Base-by-base conservation (phyloP, 1,284 basidiomycete species). In the Singerocomus inundabilis region DNA sequence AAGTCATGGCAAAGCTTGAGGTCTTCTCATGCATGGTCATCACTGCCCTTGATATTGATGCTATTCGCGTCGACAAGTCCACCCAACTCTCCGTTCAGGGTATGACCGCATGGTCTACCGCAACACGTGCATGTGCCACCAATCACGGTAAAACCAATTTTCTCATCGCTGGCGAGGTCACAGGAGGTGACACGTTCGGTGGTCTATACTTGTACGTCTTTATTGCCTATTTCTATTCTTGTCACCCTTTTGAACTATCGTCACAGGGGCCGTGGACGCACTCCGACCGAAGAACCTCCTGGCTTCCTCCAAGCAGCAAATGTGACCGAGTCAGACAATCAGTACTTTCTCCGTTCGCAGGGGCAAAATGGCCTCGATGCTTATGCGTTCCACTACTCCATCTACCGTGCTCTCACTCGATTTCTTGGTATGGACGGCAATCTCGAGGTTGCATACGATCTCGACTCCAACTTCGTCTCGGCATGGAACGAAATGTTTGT, bases 361-460 rank as follows among this genome's bases (percentile, higher is more conserved):
- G 73, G 75, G 10, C 60, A 77, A 18, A 81, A 80, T 52, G 85
- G 73, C 29, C 76, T 96, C 32, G 93, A 96, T 62, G 75, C 77
- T 31, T 82, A 84, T 35, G 91, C 91, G 0, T 95, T 95, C 75
- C 93, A 95, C 68, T 95, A 95, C 70, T 95, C 93, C 35, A 85
- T 87, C 46, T 95, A 96, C 66, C 93, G 93, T 54, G 73, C 85
- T 3, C 71, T 95, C 40, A 74, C 83, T 28, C 86, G 92, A 44
- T 92, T 93, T 73, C 77, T 95, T 35, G 91, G 92, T 51, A 91
- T 95, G 90, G 93, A 96, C 61, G 93, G 93, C 61, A 93, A 94
- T 68, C 74, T 95, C 29, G 80, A 87, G 56, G 93, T 91, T 43
- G 91, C 88, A 7, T 93, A 88, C 68, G 93, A 96, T 63, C 72